Evolutionary conservation across 371 early-diverging fungal genomes (phyloP).

Genomic region (Haplosporangium sp.): DNA sequence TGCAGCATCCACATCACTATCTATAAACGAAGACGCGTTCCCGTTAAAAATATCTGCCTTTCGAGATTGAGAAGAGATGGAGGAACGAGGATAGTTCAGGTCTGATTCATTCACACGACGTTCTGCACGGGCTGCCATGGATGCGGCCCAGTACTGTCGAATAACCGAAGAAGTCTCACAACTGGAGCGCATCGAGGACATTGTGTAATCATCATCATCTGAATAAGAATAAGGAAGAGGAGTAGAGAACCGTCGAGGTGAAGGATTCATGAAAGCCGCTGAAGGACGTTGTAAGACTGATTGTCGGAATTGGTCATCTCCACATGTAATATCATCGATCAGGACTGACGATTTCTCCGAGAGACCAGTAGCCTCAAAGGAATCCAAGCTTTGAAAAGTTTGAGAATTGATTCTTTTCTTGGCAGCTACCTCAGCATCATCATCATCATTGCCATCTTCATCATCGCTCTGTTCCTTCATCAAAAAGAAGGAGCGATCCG

Average conservation of each 20-base stretch:
- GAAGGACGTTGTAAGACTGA: conserved; percentile 6
- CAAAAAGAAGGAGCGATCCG: conserved; percentile 7
- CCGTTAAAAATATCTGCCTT: conserved; percentile 41
- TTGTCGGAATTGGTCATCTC: not conserved
- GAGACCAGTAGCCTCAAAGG: not conserved
- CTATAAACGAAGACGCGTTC: conserved; percentile 12
- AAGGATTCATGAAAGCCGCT: conserved; percentile 4
- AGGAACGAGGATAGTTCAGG: not conserved
- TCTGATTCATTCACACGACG: conserved; percentile 20
- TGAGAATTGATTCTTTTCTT: not conserved
- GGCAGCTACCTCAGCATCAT: not conserved
- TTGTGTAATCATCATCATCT: conserved; percentile 20
- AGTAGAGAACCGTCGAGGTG: not conserved
- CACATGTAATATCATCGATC: not conserved
- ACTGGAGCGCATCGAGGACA: conserved; percentile 30
- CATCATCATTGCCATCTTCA: conserved; percentile 11
- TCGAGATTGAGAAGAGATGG: conserved; percentile 33
- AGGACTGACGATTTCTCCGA: not conserved
- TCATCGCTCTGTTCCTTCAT: conserved; percentile 29
- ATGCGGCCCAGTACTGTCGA: conserved; percentile 45
- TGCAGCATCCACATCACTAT: not conserved
- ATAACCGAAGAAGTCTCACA: conserved; percentile 39
- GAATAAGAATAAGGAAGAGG: conserved; percentile 2
- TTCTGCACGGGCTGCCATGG: conserved; percentile 37
- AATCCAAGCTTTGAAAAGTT: not conserved